Evolutionary conservation across 2,329 filamentous ascomycete species (phyloP).

Genomic region (Scopulariopsis brevicaulis): DNA sequence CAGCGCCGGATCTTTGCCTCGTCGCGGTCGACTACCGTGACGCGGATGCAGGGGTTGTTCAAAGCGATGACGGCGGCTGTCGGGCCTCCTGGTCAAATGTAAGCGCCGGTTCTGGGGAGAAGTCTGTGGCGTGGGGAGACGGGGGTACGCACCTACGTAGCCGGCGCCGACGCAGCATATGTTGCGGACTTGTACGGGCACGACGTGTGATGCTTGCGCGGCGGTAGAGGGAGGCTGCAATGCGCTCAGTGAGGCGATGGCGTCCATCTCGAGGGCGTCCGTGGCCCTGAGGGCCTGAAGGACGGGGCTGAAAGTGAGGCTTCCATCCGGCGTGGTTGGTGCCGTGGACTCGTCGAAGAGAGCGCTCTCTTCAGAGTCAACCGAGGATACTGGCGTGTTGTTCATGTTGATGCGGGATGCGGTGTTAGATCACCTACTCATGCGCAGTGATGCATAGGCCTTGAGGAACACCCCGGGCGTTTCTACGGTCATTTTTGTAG

Average conservation of each 20-base stretch:
- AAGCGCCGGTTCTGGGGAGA: no score
- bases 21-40: slow-evolving; percentile 40
- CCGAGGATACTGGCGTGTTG: slow-evolving; percentile 7
- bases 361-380: slow-evolving; percentile 17
- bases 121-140: no score
- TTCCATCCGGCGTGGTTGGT: slow-evolving; percentile 31
- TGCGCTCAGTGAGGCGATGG: neutral
- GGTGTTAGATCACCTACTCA: neutral
- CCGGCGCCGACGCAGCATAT: no score
- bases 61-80: no score
- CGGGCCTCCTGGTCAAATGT: no score
- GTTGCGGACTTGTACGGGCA: no score
- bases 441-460: neutral
- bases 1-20: slow-evolving; percentile 54
- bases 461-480: neutral
- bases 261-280: slow-evolving; percentile 8
- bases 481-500: slow-evolving; percentile 16
- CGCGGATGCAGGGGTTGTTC: no score
- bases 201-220: no score
- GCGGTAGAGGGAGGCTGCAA: no score
- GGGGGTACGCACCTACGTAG: no score
- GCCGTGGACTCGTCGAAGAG: slow-evolving; percentile 22
- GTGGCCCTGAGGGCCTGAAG: slow-evolving; percentile 15
- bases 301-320: slow-evolving; percentile 25
- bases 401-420: slow-evolving; percentile 4